Conservation (phyloP, 2,329 filamentous ascomycete genomes). For the Scorias spongiosa region DNA sequence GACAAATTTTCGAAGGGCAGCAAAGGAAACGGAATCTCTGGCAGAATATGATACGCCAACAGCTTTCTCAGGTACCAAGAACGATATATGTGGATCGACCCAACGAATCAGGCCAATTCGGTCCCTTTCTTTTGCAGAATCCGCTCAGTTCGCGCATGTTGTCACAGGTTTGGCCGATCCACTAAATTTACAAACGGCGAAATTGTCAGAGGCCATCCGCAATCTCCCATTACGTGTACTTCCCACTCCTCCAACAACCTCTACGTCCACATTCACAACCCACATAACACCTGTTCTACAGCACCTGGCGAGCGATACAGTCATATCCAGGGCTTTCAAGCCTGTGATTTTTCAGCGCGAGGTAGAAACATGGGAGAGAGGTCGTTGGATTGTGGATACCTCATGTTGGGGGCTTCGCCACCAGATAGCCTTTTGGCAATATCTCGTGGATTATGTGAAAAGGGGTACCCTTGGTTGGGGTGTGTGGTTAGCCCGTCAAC, state of each 20-base stretch:
- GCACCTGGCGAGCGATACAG: too few species aligned
- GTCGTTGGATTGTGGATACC: conserved; percentile 58
- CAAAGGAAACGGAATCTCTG: conserved; percentile 1
- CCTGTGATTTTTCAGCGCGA: conserved; percentile 28
- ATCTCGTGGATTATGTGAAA: conserved; percentile 44
- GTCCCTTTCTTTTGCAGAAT: neutral
- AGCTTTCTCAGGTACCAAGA: too few species aligned
- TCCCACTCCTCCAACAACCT: conserved; percentile 10
- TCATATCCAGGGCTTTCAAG: conserved; percentile 3
- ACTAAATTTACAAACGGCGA: too few species aligned
- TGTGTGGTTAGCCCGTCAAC: conserved; percentile 36
- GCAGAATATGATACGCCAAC: neutral
- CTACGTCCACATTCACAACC: conserved; percentile 10
- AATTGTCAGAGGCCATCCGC: too few species aligned
- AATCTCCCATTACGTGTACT: conserved; percentile 4
- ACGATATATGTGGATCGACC: neutral
- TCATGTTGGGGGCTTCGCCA: conserved; percentile 35
- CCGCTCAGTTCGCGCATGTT: neutral
- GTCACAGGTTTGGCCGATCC: too few species aligned
- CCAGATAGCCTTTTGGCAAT: conserved; percentile 45
- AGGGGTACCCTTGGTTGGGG: conserved; percentile 52
- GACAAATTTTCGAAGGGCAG: conserved; percentile 8
- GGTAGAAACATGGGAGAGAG: conserved; percentile 50
- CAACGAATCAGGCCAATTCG: neutral
- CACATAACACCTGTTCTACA: conserved; percentile 12